Evolutionary conservation across 2,329 filamentous ascomycete genomes (phyloP).

Genomic region (Ilyonectria mors-panacis): DNA sequence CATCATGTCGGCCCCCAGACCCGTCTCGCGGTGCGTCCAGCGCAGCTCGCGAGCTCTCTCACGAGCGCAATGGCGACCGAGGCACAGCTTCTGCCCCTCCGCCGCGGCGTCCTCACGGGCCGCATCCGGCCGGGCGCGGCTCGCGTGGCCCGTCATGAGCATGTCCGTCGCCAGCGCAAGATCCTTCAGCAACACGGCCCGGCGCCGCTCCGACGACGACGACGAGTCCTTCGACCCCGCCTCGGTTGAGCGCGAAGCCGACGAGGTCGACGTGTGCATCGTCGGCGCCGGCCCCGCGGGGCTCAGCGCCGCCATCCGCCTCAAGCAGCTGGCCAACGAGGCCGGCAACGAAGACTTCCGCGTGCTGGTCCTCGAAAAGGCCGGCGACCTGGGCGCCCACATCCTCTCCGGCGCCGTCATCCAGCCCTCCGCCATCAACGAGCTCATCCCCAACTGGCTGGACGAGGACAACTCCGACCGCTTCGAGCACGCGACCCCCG

Average conservation of each 20-base stretch:
- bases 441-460: slow-evolving; percentile 95
- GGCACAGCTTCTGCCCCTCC: slow-evolving; percentile 42
- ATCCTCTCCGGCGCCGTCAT: slow-evolving; percentile 97
- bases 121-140: slow-evolving; percentile 29
- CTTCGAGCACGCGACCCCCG: slow-evolving; percentile 90
- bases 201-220: slow-evolving; percentile 47
- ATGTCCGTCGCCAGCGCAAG: slow-evolving; percentile 45
- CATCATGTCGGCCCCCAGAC: slow-evolving; percentile 55
- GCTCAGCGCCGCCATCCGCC: slow-evolving; percentile 89
- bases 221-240: slow-evolving; percentile 72
- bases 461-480: slow-evolving; percentile 88
- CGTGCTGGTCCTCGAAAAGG: slow-evolving; percentile 93
- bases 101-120: slow-evolving; percentile 34
- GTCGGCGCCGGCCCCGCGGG: slow-evolving; percentile 96
- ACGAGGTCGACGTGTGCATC: slow-evolving; percentile 97
- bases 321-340: slow-evolving; percentile 96
- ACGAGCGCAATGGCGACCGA: slow-evolving; percentile 48
- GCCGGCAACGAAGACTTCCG: slow-evolving; percentile 96
- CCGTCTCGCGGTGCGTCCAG: slow-evolving; percentile 58
- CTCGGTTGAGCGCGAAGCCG: slow-evolving; percentile 85
- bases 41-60: slow-evolving; percentile 54
- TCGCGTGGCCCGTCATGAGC: slow-evolving; percentile 39
- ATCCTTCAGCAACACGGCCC: slow-evolving; percentile 55
- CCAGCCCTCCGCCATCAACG: slow-evolving; percentile 88
- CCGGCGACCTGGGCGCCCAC: slow-evolving; percentile 93